These are phyloP conservation scores for Boeremia lycopersici DNA, from an alignment of 2,329 filamentous ascomycete species.

Conservation along the genomic window DNA sequence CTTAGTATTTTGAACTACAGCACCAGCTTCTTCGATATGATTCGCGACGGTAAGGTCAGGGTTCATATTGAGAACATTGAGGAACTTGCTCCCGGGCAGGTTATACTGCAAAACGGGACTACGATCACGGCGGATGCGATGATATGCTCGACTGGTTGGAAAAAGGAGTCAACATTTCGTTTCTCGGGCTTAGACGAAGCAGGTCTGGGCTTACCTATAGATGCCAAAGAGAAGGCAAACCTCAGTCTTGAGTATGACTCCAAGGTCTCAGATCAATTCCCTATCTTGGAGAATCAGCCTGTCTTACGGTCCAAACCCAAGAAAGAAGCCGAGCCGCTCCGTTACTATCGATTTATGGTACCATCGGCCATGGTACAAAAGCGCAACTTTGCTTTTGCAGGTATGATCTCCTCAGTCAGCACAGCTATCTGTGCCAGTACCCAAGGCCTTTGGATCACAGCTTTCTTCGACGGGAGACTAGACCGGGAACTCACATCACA, in stretches of 20 bases:
- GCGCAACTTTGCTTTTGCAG: conserved; percentile 24
- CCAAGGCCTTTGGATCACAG: conserved; percentile 58
- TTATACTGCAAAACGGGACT: conserved; percentile 1
- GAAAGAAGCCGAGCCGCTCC: conserved; percentile 29
- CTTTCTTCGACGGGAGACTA: conserved; percentile 65
- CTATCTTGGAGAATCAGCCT: conserved; percentile 59
- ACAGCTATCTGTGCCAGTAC: conserved; percentile 46
- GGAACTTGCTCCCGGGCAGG: conserved; percentile 1
- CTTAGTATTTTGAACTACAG: conserved; percentile 68
- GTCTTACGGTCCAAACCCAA: conserved; percentile 17
- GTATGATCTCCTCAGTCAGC: conserved; percentile 44
- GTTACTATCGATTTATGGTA: conserved; percentile 53
- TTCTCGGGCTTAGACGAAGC: conserved; percentile 12
- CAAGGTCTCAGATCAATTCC: conserved; percentile 61
- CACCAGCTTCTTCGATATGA: conserved; percentile 61
- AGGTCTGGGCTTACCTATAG: conserved; percentile 13
- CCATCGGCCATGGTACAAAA: conserved; percentile 29
- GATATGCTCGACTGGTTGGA: conserved; percentile 10
- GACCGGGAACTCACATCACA: conserved; percentile 19
- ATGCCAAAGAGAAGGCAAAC: conserved; percentile 49
- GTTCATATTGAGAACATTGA: conserved; percentile 39
- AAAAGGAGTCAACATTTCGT: conserved; percentile 5
- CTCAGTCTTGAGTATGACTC: conserved; percentile 59
- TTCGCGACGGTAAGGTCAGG: conserved; percentile 60
- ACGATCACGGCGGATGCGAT: not conserved